A percentile compares a stretch with the other conserved stretches of the same genome.
phyloP scores from a whole-genome alignment of 192 early-diverging fungal species.

The Kappamyces sp. region DNA sequence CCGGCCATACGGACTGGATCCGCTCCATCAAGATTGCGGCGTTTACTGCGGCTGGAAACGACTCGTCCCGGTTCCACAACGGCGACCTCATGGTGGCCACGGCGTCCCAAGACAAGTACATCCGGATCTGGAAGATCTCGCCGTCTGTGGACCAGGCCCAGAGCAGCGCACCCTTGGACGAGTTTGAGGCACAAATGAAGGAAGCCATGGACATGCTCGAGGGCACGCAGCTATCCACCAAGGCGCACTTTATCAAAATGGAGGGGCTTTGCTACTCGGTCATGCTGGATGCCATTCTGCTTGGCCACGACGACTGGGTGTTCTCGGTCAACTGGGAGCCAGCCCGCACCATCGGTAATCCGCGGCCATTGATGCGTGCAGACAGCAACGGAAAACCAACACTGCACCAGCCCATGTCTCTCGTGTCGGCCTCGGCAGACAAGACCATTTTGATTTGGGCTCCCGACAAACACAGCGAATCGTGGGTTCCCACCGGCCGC shows the following conservation, averaged over 20 bases:
- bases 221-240: constrained; percentile 68
- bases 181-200: constrained; percentile 29
- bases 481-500: constrained; percentile 78
- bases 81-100: constrained; percentile 84
- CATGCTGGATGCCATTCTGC: constrained; percentile 84
- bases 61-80: constrained; percentile 37
- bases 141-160: neutral
- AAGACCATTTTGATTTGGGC: constrained; percentile 88
- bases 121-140: constrained; percentile 82
- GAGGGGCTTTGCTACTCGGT: constrained; percentile 36
- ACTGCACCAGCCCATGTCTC: constrained; percentile 54
- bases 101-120: constrained; percentile 86
- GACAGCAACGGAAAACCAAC: neutral
- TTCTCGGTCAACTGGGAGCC: constrained; percentile 76
- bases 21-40: constrained; percentile 68
- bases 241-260: constrained; percentile 70
- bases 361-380: neutral
- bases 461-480: constrained; percentile 67
- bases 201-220: constrained; percentile 30
- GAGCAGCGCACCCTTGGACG: neutral
- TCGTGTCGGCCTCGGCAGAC: constrained; percentile 86
- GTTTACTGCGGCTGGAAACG: constrained; percentile 36
- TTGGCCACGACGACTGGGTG: constrained; percentile 97
- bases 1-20: constrained; percentile 94
- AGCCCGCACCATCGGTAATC: constrained; percentile 21